Evolutionary conservation across 805 yeast species (phyloP).

Genomic region (Candida orba): DNA sequence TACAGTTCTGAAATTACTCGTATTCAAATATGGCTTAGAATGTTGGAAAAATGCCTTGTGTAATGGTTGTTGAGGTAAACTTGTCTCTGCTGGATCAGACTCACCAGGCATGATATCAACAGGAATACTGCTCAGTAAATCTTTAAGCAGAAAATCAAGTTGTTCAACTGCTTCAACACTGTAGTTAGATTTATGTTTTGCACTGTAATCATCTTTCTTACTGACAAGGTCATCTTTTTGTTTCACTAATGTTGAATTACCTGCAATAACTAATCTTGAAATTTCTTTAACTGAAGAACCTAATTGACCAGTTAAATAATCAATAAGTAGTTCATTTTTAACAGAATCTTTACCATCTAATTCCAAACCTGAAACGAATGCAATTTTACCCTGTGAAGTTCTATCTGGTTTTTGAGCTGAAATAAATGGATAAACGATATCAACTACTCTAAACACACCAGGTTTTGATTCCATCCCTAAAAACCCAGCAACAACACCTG

Average conservation of each 20-base stretch:
- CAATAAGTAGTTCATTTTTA: conserved; percentile 52
- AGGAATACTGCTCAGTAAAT: conserved; percentile 52
- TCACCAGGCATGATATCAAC: conserved; percentile 80
- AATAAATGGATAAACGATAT: conserved; percentile 62
- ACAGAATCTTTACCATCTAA: conserved; percentile 41
- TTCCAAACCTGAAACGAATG: conserved; percentile 72
- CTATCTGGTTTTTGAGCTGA: conserved; percentile 42
- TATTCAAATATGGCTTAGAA: conserved; percentile 34
- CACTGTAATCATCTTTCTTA: conserved; percentile 33
- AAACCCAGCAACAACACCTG: conserved; percentile 84
- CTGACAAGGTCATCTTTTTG: conserved; percentile 10
- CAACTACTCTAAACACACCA: conserved; percentile 81
- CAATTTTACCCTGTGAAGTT: conserved; percentile 36
- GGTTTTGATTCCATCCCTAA: conserved; percentile 79
- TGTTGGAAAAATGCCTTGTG: conserved; percentile 64
- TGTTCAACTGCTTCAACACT: conserved; percentile 39
- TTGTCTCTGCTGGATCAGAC: conserved; percentile 75
- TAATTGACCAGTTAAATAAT: conserved; percentile 68
- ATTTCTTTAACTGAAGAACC: conserved; percentile 32
- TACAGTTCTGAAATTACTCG: conserved; percentile 31
- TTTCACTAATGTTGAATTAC: conserved; percentile 46
- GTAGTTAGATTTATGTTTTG: conserved; percentile 46
- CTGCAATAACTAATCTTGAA: conserved; percentile 59
- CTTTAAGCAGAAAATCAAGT: conserved; percentile 54
- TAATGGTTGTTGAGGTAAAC: conserved; percentile 87